Conservation (phyloP, 805 yeast genomes). For the Helenozyma rhizophorensis region DNA sequence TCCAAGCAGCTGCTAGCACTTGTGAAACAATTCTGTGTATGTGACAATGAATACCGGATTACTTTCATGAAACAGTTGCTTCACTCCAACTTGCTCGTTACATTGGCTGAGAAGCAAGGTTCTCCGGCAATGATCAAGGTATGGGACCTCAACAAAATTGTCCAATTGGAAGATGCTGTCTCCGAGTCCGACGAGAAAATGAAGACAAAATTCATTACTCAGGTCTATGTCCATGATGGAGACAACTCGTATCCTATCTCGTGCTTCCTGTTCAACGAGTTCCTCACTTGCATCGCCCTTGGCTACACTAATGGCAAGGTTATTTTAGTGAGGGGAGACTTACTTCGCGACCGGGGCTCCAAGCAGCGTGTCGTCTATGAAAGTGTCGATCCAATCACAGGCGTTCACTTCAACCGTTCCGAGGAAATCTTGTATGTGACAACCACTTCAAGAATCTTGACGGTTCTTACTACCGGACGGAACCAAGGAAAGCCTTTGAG, state of each 20-base stretch:
- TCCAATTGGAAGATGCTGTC: slow-evolving; percentile 20
- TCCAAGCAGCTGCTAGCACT: slow-evolving; percentile 42
- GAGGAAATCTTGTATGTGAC: slow-evolving; percentile 58
- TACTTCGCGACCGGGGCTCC: slow-evolving; percentile 83
- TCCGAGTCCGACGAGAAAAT: slow-evolving; percentile 9
- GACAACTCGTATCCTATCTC: slow-evolving; percentile 77
- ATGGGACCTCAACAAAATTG: slow-evolving; percentile 63
- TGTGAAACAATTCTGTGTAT: slow-evolving; percentile 53
- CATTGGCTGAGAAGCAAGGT: slow-evolving; percentile 74
- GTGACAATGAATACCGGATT: slow-evolving; percentile 60
- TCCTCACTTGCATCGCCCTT: slow-evolving; percentile 61
- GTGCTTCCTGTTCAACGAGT: slow-evolving; percentile 49
- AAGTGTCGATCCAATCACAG: slow-evolving; percentile 76
- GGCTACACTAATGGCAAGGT: slow-evolving; percentile 87
- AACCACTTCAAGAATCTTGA: slow-evolving; percentile 66
- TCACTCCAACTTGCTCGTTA: slow-evolving; percentile 51
- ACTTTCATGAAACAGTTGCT: slow-evolving; percentile 50
- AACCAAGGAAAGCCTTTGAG: slow-evolving; percentile 60
- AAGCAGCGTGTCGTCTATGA: slow-evolving; percentile 79
- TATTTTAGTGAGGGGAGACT: slow-evolving; percentile 79
- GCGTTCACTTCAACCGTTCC: slow-evolving; percentile 55
- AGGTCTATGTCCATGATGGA: slow-evolving; percentile 63
- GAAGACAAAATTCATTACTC: slow-evolving; percentile 49
- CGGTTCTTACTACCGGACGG: slow-evolving; percentile 74
- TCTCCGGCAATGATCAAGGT: slow-evolving; percentile 62